Conservation (phyloP, 352 stramenopile species). For the Globisporangium uncinulatum region DNA sequence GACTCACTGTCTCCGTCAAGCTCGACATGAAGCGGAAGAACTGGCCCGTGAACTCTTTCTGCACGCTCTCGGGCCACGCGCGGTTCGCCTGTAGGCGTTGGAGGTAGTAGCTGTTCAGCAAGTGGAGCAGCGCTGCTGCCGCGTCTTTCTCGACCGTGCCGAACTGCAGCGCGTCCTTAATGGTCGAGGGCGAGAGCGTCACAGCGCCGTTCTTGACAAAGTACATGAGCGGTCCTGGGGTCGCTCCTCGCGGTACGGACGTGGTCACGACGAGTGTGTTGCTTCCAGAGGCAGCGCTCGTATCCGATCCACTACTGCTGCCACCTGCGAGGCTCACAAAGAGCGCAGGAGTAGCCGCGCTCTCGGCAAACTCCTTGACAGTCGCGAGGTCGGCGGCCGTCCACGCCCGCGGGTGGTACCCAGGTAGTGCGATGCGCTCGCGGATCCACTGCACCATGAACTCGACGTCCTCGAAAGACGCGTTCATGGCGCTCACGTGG, state of each 20-base stretch:
- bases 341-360: slow-evolving; percentile 52
- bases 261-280: slow-evolving; percentile 43
- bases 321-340: slow-evolving; percentile 57
- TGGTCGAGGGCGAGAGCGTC: slow-evolving; percentile 49
- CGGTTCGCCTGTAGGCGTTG: slow-evolving; percentile 75
- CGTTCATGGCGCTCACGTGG: slow-evolving; percentile 37
- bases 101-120: slow-evolving; percentile 83
- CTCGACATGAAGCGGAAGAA: slow-evolving; percentile 95
- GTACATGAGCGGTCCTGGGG: slow-evolving; percentile 60
- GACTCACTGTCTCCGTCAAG: slow-evolving; percentile 91
- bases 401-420: slow-evolving; percentile 67
- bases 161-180: slow-evolving; percentile 61
- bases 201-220: slow-evolving; percentile 87
- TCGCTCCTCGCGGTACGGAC: slow-evolving; percentile 37
- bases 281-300: no score
- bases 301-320: background rate
- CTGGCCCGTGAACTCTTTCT: slow-evolving; percentile 92
- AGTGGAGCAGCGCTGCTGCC: slow-evolving; percentile 73
- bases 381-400: slow-evolving; percentile 70
- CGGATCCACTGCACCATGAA: slow-evolving; percentile 82
- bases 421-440: slow-evolving; percentile 68
- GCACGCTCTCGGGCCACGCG: slow-evolving; percentile 90
- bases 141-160: slow-evolving; percentile 74
- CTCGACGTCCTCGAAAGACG: slow-evolving; percentile 84
- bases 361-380: slow-evolving; percentile 82